Percentiles rank a stretch among this genome's conserved stretches.
phyloP scores from a whole-genome alignment of 441 rosid species.

The Macaranga tanarius region DNA sequence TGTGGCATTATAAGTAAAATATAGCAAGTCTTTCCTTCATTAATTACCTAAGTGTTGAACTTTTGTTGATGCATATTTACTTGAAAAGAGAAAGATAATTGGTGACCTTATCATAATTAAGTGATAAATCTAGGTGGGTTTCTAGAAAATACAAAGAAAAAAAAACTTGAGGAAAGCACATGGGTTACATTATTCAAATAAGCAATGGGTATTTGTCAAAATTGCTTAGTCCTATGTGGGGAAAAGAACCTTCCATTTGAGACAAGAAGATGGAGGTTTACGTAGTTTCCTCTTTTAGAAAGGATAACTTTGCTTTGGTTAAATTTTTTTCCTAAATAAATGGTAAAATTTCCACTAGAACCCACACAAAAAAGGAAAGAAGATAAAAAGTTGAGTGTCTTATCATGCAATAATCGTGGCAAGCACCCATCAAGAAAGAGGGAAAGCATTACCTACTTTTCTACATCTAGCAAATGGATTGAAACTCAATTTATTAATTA shows the following conservation, averaged over 20 bases:
- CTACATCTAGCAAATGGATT: conserved; percentile 9
- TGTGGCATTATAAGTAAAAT: background rate
- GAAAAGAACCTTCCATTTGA: conserved; percentile 22
- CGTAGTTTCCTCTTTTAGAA: conserved; percentile 26
- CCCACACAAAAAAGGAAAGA: background rate
- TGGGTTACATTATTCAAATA: conserved; percentile 14
- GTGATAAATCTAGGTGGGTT: background rate
- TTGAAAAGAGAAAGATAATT: conserved; percentile 1
- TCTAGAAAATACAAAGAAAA: background rate
- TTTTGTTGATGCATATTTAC: conserved; percentile 2
- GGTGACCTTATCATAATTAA: background rate
- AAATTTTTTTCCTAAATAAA: too few relatives aligned
- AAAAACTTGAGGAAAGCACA: background rate
- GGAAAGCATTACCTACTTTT: background rate
- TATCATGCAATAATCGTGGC: conserved; percentile 11
- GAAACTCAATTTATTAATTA: background rate
- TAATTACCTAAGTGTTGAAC: background rate
- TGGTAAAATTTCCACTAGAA: background rate
- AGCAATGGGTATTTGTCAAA: conserved; percentile 23
- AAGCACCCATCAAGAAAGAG: conserved; percentile 1
- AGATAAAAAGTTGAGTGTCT: conserved; percentile 16
- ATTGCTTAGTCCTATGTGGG: conserved; percentile 20
- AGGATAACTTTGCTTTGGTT: conserved; percentile 10
- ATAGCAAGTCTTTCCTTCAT: conserved; percentile 5
- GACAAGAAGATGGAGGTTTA: conserved; percentile 1